Evolutionary conservation across 441 rosid species (phyloP), one percentile per base, ranked within the genome.

Genomic region (Corymbia citriodora): DNA sequence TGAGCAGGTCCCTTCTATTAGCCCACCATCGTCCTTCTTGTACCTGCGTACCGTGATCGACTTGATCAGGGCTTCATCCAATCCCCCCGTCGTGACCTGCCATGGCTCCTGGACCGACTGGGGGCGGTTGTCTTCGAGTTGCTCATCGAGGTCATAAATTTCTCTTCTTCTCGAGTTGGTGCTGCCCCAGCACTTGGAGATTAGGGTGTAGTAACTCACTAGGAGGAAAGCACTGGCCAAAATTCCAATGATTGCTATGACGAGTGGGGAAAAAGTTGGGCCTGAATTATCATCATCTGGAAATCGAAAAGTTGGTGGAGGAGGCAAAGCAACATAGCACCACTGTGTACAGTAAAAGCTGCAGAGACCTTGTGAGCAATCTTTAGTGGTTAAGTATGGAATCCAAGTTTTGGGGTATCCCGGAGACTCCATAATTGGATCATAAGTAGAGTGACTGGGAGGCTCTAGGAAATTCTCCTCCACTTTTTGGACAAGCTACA

Each of bases 151-250:
- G 33, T 92, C 93, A 2, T 91, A 90, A 57, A 92, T 92, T 49
- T 92, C 92, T 89, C 93, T 79, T 65, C 79, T 83, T 70, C 89
- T 89, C 25, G 52, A 74, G 52, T 91, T 90, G 89, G 79, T 63
- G 65, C 91, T 91, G 49, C 94, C 72, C 87, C 98, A 96, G 81
- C 94, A 95, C 89, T 94, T 97, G 74, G 99, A 95, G 90, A 98
- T 96, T 48, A 98, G 90, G 59, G 95, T 93, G 87, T 96, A 97
- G 94, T 97, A 98, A 91, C 93, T 92, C 63, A 96, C 95, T 15
- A 97, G 93, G 93, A 98, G 98, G 93, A 98, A 95, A 79, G 95
- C 97, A 91, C 97, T 96, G 40, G 95, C 97, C 74, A 98, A 90
- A 89, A 97, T 93, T 50, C 97, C 98, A 65, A 97, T 94, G 53